phyloP scores from a whole-genome alignment of 2,329 filamentous ascomycete species.

The Sclerotiophoma versabilis region DNA sequence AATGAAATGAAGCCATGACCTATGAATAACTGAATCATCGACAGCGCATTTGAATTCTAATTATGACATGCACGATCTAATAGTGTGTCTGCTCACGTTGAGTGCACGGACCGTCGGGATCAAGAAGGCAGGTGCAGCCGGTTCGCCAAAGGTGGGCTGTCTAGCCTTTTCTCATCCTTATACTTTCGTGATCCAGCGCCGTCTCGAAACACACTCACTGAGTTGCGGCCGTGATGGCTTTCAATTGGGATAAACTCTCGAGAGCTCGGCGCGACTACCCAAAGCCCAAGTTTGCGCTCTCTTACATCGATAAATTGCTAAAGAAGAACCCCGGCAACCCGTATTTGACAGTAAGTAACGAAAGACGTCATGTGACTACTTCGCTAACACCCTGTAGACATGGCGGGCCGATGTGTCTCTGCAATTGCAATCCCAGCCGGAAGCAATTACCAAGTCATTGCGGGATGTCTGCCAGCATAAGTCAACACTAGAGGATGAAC shows the following conservation, averaged over 20 bases:
- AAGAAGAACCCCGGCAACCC: slow-evolving; percentile 48
- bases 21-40: no score
- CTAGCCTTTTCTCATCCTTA: slow-evolving; percentile 23
- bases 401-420: slow-evolving; percentile 43
- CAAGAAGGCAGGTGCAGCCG: slow-evolving; percentile 18
- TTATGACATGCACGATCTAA: no score
- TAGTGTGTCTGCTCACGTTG: no score
- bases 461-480: slow-evolving; percentile 28
- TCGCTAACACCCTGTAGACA: slow-evolving; percentile 25
- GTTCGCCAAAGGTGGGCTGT: slow-evolving; percentile 24
- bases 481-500: slow-evolving; percentile 33
- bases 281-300: slow-evolving; percentile 45
- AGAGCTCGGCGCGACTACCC: slow-evolving; percentile 43
- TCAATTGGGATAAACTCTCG: slow-evolving; percentile 45
- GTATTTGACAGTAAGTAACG: slow-evolving; percentile 38
- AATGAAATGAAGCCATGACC: not conserved
- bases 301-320: slow-evolving; percentile 41
- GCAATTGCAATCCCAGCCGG: slow-evolving; percentile 21
- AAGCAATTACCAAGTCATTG: slow-evolving; percentile 21
- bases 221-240: slow-evolving; percentile 35
- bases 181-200: slow-evolving; percentile 9
- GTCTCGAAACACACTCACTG: slow-evolving; percentile 6
- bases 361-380: not conserved
- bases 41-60: no score
- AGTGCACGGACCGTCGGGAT: slow-evolving; percentile 4